Evolutionary conservation across 2,329 filamentous ascomycete species (phyloP).

Genomic region (Claviceps pazoutovae): DNA sequence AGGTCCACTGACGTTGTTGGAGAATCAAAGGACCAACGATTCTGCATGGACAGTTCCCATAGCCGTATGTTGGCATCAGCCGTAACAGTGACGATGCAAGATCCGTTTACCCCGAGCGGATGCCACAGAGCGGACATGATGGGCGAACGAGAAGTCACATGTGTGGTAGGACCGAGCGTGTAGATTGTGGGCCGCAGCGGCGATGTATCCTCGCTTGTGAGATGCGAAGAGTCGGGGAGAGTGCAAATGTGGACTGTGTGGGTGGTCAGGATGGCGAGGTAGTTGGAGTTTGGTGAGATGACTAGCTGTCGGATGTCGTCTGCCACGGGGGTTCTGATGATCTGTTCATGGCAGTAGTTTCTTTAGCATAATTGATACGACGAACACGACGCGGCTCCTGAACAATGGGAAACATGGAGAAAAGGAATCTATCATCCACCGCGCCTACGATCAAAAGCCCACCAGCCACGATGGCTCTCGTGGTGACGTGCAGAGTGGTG

Average conservation of each 20-base stretch:
- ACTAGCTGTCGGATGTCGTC: slow-evolving; percentile 74
- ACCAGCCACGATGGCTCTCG: no score
- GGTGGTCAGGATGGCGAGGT: slow-evolving; percentile 71
- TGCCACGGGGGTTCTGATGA: slow-evolving; percentile 63
- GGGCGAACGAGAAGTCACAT: slow-evolving; percentile 73
- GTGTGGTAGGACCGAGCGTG: slow-evolving; percentile 82
- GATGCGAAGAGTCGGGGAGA: slow-evolving; percentile 67
- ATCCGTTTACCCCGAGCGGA: slow-evolving; percentile 69
- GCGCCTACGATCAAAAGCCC: no score
- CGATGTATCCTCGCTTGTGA: slow-evolving; percentile 52
- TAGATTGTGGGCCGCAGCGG: slow-evolving; percentile 73
- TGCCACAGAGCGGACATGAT: slow-evolving; percentile 83
- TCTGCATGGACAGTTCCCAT: slow-evolving; percentile 77
- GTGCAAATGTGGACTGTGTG: slow-evolving; percentile 80
- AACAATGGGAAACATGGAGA: no score
- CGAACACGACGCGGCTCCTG: no score
- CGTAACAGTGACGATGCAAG: slow-evolving; percentile 77
- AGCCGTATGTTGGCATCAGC: slow-evolving; percentile 75
- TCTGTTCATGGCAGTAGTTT: slow-evolving; percentile 27
- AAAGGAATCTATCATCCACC: background rate
- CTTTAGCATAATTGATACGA: background rate
- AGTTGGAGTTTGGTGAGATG: slow-evolving; percentile 69
- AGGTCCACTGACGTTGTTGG: slow-evolving; percentile 76
- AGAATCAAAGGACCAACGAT: slow-evolving; percentile 76
- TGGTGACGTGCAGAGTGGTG: no score